phyloP scores from a whole-genome alignment of 2,329 filamentous ascomycete genomes.

The Elsinoe perseae region DNA sequence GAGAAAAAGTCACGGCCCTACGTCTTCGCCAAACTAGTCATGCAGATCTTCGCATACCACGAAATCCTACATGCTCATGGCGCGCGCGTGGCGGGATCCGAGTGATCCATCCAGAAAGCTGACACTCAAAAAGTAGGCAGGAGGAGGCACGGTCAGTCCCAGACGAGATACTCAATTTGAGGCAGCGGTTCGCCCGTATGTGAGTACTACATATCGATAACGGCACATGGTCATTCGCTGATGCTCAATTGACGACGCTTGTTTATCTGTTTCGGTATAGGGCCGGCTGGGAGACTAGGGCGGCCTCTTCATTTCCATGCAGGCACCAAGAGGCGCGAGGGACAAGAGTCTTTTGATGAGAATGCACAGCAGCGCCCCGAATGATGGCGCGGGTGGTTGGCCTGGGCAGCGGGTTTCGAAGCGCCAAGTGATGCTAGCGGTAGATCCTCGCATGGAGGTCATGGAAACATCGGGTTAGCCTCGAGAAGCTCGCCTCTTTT shows the following conservation, averaged over 20 bases:
- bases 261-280: constrained; percentile 1
- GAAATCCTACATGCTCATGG: not conserved
- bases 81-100: constrained; percentile 10
- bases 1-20: not conserved
- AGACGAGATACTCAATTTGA: not conserved
- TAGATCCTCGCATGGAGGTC: not conserved
- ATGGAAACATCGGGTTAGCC: not conserved
- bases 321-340: not conserved
- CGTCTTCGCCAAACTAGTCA: not conserved
- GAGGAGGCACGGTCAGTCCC: not conserved
- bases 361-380: not conserved
- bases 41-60: constrained; percentile 14
- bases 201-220: not conserved
- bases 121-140: not conserved
- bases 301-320: not conserved
- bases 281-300: constrained; percentile 9
- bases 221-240: constrained; percentile 5
- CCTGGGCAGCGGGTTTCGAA: not conserved
- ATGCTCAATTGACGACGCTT: not conserved
- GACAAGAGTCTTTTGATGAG: too few relatives aligned
- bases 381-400: constrained; percentile 1
- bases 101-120: not conserved
- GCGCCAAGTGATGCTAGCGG: not conserved
- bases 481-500: not conserved
- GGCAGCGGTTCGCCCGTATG: not conserved